Conservation (phyloP, 768 basidiomycete species). For the Postia placenta region DNA sequence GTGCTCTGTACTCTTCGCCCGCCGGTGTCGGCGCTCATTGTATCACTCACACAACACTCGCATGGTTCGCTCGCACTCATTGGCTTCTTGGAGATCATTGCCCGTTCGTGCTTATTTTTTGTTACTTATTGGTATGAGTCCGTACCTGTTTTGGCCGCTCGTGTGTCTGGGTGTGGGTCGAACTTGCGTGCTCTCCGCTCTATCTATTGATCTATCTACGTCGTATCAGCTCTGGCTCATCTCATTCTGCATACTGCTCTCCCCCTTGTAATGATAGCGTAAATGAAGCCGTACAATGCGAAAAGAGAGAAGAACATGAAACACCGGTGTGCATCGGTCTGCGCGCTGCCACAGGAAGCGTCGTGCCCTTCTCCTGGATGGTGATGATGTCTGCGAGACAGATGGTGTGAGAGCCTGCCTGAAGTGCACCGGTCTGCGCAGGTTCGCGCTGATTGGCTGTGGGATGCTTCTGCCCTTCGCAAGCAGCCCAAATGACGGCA, state of each 20-base stretch:
- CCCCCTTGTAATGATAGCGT: conserved; percentile 18
- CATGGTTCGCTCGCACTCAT: conserved; percentile 9
- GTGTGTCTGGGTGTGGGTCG: conserved; percentile 9
- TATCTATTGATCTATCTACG: conserved; percentile 15
- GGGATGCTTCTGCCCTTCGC: too few species aligned
- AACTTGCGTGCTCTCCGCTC: conserved; percentile 10
- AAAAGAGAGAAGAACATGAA: conserved; percentile 1
- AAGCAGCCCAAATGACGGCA: too few species aligned
- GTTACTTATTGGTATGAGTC: conserved; percentile 17
- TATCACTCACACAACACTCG: conserved; percentile 15
- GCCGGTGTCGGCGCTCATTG: conserved; percentile 6
- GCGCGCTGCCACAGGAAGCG: too few species aligned
- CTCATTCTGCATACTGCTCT: conserved; percentile 10
- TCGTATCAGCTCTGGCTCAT: conserved; percentile 13
- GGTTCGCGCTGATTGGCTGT: too few species aligned
- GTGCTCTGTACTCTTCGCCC: conserved; percentile 3
- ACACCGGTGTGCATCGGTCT: too few species aligned
- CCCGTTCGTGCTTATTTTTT: conserved; percentile 13
- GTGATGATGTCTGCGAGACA: too few species aligned
- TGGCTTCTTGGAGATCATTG: conserved; percentile 15
- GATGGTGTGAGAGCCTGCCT: too few species aligned
- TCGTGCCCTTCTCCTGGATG: too few species aligned
- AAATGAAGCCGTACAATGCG: conserved; percentile 17
- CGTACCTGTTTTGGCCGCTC: background rate
- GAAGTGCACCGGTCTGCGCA: too few species aligned